Evolutionary conservation across 371 early-diverging fungal genomes (phyloP), one percentile per base, ranked within the genome.

Genomic region (Vittaforma corneae): DNA sequence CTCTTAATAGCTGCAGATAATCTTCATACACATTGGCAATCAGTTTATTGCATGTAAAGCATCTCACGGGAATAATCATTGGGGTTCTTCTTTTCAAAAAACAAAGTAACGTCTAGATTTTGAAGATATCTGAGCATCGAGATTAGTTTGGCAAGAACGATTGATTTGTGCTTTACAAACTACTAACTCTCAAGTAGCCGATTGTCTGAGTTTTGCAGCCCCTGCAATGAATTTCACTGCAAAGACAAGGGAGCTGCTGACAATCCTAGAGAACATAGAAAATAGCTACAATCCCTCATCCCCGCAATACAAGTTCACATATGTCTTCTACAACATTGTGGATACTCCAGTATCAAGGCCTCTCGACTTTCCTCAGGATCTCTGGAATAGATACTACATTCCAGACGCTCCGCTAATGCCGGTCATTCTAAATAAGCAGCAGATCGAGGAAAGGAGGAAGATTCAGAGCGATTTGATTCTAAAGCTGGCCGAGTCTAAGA

Each of bases 41-140:
- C 60, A 94, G 93, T 82, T 95, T 97, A 67, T 93, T 93, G 82
- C 95, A 85, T 35, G 90, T 88, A 79, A 92, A 92, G 79, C 93
- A 92, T 66, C 91, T 85, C 52, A 92, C 87, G 54, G 92, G 92
- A 78, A 91, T 90, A 75, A 91, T 89, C 93, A 91, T 92, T 30
- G 40, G 65, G 42, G 33, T 11, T 16, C 20, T 42, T 42, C 20
- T 42, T 20, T 16, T 20, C 11, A 32, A 34, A n/a, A 9, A 55
- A 55, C 22, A 55, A 55, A n/a, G n/a, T n/a, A n/a, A n/a, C n/a
- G n/a, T n/a, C n/a, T n/a, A n/a, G n/a, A n/a, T n/a, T n/a, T n/a
- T n/a, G n/a, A n/a, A n/a, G n/a, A n/a, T n/a, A n/a, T n/a, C n/a
- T n/a, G n/a, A n/a, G n/a, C n/a, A n/a, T n/a, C n/a, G n/a, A n/a